Percentiles rank a stretch among this genome's conserved stretches.
Conservation (phyloP, 345 rosid species). For the Capsella bursapastoris region DNA sequence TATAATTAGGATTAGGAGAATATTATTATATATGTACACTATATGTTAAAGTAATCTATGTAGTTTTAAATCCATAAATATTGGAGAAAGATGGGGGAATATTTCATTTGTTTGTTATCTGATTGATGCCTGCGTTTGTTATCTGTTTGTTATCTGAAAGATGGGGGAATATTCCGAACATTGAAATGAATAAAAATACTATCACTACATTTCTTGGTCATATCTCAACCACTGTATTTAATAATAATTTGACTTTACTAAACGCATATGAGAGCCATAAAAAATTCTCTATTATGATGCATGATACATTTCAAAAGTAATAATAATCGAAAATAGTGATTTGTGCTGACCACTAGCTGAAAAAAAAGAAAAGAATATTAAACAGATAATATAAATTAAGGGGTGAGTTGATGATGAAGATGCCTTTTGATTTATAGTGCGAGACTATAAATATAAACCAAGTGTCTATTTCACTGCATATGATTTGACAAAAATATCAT, state of each 20-base stretch:
- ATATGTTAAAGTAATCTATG: constrained; percentile 19
- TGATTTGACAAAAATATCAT: constrained; percentile 23
- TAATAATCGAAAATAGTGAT: constrained; percentile 13
- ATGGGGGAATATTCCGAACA: neutral
- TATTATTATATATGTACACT: constrained; percentile 30
- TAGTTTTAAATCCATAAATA: constrained; percentile 13
- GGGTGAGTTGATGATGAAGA: constrained; percentile 25
- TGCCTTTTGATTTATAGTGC: constrained; percentile 19
- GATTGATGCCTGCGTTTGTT: neutral
- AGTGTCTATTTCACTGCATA: constrained; percentile 30
- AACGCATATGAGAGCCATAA: constrained; percentile 31
- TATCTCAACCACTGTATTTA: constrained; percentile 1
- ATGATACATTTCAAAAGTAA: neutral
- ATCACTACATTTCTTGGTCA: neutral
- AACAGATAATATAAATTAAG: constrained; percentile 25
- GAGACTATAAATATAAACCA: constrained; percentile 16
- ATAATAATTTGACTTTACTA: constrained; percentile 6
- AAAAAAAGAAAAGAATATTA: neutral
- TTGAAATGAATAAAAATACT: constrained; percentile 30
- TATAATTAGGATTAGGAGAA: constrained; percentile 31
- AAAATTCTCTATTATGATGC: neutral
- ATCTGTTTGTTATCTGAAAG: too few relatives aligned
- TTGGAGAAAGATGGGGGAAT: constrained; percentile 18
- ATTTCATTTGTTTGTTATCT: constrained; percentile 43
- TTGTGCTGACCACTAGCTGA: constrained; percentile 38